These are phyloP conservation scores for Phylloporus sp. DNA, from an alignment of 768 basidiomycete genomes.

Conservation along the genomic window DNA sequence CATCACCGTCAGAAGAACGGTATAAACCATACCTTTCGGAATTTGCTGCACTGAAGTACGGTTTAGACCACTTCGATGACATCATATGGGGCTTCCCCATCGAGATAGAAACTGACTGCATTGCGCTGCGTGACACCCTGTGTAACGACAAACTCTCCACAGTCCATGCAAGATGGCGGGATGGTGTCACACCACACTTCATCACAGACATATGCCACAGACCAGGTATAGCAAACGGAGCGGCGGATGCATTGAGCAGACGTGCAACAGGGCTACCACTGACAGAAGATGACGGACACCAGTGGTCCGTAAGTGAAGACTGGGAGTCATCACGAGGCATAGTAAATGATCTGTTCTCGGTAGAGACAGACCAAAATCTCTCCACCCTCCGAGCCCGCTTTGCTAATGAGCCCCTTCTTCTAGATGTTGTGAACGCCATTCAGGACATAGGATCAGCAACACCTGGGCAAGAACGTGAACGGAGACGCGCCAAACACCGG, in stretches of 20 bases:
- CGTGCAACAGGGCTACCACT: too few species aligned
- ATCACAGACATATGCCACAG: constrained; percentile 17
- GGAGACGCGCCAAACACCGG: not conserved
- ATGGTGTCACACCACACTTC: constrained; percentile 6
- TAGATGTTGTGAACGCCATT: not conserved
- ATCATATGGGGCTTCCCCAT: constrained; percentile 29
- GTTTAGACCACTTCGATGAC: constrained; percentile 29
- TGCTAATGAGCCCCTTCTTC: not conserved
- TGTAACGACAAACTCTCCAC: constrained; percentile 4
- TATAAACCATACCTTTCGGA: constrained; percentile 35
- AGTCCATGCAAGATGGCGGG: constrained; percentile 26
- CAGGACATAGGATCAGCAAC: too few species aligned
- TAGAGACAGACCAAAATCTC: not conserved
- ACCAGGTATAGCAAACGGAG: constrained; percentile 20
- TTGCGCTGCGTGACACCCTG: constrained; percentile 22
- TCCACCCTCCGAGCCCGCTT: not conserved
- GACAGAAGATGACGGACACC: constrained; percentile 23
- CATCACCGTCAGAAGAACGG: constrained; percentile 26
- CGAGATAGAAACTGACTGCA: constrained; percentile 26
- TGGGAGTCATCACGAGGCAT: constrained; percentile 9
- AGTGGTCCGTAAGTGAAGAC: constrained; percentile 30
- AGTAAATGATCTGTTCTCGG: not conserved
- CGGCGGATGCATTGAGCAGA: constrained; percentile 33
- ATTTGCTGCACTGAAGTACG: constrained; percentile 35
- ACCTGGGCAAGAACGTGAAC: too few species aligned